phyloP scores from a whole-genome alignment of 768 basidiomycete species.

The Suillus subluteus region DNA sequence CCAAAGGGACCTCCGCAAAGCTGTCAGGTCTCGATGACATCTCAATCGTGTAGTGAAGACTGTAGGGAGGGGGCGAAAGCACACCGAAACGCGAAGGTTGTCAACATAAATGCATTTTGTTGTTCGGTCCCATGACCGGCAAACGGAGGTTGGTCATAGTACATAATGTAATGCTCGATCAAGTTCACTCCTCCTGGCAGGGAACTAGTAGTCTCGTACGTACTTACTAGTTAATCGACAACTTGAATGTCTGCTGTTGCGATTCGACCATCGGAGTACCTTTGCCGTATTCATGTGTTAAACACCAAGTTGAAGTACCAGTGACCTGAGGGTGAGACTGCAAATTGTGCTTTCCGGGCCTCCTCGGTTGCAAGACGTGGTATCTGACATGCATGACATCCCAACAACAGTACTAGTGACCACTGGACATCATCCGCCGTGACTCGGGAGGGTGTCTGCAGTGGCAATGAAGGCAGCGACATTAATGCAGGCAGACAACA shows the following conservation, averaged over 20 bases:
- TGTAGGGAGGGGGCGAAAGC: not conserved
- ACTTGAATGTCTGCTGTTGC: not conserved
- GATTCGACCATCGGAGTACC: not conserved
- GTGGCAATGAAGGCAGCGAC: not conserved
- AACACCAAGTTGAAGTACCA: not conserved
- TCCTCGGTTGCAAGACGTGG: not conserved
- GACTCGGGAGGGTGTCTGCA: not conserved
- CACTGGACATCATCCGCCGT: not conserved
- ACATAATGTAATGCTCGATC: no score
- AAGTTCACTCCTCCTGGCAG: not conserved
- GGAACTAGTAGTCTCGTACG: not conserved
- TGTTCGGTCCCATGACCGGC: not conserved
- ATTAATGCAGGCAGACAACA: not conserved
- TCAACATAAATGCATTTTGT: not conserved
- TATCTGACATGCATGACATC: no score
- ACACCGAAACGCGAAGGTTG: not conserved
- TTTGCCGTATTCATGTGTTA: not conserved
- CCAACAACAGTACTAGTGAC: not conserved
- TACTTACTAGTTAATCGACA: not conserved
- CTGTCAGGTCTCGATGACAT: constrained; percentile 8
- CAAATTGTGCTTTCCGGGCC: not conserved
- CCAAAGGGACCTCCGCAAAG: not conserved
- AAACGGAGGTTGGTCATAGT: not conserved
- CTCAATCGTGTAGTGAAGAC: not conserved
- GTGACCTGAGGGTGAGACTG: not conserved